phyloP scores from a whole-genome alignment of 441 rosid genomes.

The Gossypium gossypioides region DNA sequence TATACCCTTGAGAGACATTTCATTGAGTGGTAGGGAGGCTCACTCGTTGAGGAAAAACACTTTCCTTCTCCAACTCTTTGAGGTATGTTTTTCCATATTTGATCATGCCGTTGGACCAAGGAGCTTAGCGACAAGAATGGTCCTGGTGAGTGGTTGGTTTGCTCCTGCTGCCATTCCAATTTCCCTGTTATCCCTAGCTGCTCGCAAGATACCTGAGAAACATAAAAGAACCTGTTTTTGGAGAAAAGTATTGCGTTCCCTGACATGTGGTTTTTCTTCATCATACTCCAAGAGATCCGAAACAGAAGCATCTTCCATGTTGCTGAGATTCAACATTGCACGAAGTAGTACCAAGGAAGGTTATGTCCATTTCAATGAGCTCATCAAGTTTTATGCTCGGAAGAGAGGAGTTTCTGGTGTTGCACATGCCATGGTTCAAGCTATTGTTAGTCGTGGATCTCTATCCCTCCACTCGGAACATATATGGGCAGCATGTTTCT shows the following conservation, averaged over 20 bases:
- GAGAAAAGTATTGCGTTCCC: conserved; percentile 47
- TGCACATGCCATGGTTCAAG: conserved; percentile 64
- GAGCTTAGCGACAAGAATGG: conserved; percentile 88
- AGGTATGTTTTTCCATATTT: conserved; percentile 89
- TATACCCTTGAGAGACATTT: conserved; percentile 62
- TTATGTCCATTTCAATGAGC: conserved; percentile 48
- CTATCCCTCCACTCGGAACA: conserved; percentile 52
- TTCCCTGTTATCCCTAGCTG: conserved; percentile 60
- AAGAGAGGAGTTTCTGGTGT: conserved; percentile 38
- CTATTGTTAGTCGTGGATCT: conserved; percentile 58
- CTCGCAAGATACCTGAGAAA: conserved; percentile 67
- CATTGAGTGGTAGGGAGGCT: conserved; percentile 48
- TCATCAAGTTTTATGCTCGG: conserved; percentile 56
- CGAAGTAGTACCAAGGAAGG: conserved; percentile 58
- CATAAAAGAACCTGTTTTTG: conserved; percentile 39
- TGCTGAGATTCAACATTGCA: conserved; percentile 75
- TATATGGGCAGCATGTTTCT: conserved; percentile 77
- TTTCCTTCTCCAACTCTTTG: conserved; percentile 75
- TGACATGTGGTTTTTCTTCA: conserved; percentile 61
- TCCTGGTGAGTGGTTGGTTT: conserved; percentile 81
- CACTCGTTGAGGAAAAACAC: conserved; percentile 35
- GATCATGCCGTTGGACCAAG: conserved; percentile 84
- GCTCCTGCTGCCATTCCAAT: conserved; percentile 73
- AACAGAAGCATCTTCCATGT: conserved; percentile 68
- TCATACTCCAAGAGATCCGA: conserved; percentile 59